Evolutionary conservation across 1,284 basidiomycete genomes (phyloP).

Genomic region (Xerocomus nothofagi): DNA sequence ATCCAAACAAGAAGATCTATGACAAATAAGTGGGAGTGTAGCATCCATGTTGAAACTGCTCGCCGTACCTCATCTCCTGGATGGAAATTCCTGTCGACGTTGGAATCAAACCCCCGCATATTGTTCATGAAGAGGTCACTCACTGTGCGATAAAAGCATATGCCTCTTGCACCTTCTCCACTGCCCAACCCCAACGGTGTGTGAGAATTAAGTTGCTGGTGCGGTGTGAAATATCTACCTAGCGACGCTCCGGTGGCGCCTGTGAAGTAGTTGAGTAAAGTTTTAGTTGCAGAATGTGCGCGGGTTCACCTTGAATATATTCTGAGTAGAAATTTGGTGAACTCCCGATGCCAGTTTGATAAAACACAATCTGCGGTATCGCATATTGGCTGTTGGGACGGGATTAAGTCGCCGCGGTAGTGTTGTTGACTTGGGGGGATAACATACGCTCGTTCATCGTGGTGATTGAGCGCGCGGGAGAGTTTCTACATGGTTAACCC

Average conservation of each 20-base stretch:
- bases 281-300: background rate
- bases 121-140: slow-evolving; percentile 27
- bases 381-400: slow-evolving; percentile 38
- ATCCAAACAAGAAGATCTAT: slow-evolving; percentile 72
- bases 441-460: slow-evolving; percentile 52
- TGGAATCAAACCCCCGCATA: slow-evolving; percentile 1
- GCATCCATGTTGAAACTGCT: background rate
- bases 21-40: slow-evolving; percentile 8
- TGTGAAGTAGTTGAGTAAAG: slow-evolving; percentile 29
- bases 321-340: slow-evolving; percentile 57
- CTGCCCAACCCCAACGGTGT: slow-evolving; percentile 34
- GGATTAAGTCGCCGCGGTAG: background rate
- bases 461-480: slow-evolving; percentile 47
- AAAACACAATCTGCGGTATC: slow-evolving; percentile 66
- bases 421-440: background rate
- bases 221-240: slow-evolving; percentile 37
- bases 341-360: slow-evolving; percentile 68
- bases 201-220: slow-evolving; percentile 4
- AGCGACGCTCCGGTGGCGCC: slow-evolving; percentile 60
- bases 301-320: slow-evolving; percentile 47
- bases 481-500: slow-evolving; percentile 36
- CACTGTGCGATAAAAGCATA: slow-evolving; percentile 75
- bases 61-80: slow-evolving; percentile 64
- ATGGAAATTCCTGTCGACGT: slow-evolving; percentile 53
- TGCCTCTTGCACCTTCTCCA: slow-evolving; percentile 69